Percentiles rank a stretch among this genome's conserved stretches.
phyloP scores from a whole-genome alignment of 306 rosid species.

The Fragaria vesca region DNA sequence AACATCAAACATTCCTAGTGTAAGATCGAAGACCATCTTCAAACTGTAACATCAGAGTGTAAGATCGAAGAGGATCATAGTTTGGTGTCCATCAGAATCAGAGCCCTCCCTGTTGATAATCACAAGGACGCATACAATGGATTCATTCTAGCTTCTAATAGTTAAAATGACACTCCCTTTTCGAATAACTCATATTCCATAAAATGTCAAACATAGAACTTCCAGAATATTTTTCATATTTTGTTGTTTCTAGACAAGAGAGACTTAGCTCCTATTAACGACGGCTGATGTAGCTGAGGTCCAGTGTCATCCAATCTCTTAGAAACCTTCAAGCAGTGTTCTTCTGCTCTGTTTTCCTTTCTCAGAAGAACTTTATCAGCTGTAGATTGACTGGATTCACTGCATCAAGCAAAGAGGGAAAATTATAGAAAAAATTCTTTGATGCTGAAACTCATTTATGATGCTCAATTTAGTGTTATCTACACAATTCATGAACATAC shows the following conservation, averaged over 20 bases:
- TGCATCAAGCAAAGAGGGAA: constrained; percentile 31
- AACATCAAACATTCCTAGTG: too few species aligned
- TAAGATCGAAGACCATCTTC: too few species aligned
- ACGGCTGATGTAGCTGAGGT: constrained; percentile 32
- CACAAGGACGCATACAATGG: constrained; percentile 19
- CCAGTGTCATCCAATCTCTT: constrained; percentile 31
- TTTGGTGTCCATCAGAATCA: constrained; percentile 38
- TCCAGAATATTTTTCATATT: not conserved
- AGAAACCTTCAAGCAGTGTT: constrained; percentile 29
- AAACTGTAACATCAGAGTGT: too few species aligned
- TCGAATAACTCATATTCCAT: not conserved
- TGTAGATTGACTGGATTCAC: constrained; percentile 26
- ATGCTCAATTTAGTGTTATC: not conserved
- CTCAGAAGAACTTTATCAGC: constrained; percentile 24
- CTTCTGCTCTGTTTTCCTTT: constrained; percentile 39
- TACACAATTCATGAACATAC: not conserved
- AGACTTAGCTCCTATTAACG: constrained; percentile 36
- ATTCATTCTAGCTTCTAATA: constrained; percentile 5
- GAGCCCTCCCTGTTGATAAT: constrained; percentile 45
- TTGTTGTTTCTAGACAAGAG: constrained; percentile 36
- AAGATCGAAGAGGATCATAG: too few species aligned
- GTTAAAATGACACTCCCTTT: constrained; percentile 11
- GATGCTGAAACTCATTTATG: not conserved
- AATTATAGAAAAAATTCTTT: not conserved
- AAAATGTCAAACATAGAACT: constrained; percentile 19